Percentiles rank a stretch among this genome's conserved stretches.
phyloP scores from a whole-genome alignment of 2,329 filamentous ascomycete genomes.

The Diaporthe citriasiana region DNA sequence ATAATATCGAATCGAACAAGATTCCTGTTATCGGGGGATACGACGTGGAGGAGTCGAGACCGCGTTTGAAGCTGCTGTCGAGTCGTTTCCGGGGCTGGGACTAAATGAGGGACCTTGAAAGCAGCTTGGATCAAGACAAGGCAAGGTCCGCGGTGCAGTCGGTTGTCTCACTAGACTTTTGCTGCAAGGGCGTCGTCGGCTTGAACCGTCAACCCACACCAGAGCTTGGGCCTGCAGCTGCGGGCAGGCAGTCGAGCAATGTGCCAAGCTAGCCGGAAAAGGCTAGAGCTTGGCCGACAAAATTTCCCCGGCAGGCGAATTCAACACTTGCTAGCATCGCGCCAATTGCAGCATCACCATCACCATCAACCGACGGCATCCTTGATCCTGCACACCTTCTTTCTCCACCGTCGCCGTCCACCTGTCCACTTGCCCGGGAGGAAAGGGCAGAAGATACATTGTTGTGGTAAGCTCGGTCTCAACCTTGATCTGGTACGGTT shows the following conservation, averaged over 20 bases:
- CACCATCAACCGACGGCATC: background rate
- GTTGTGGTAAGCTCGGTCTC: background rate
- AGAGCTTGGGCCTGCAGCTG: slow-evolving; percentile 21
- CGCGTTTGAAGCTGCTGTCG: background rate
- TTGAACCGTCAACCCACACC: background rate
- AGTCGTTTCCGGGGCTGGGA: background rate
- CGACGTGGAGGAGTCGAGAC: background rate
- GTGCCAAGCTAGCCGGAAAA: background rate
- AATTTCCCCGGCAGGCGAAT: slow-evolving; percentile 34
- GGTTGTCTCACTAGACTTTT: slow-evolving; percentile 17
- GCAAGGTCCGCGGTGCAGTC: background rate
- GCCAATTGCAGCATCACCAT: slow-evolving; percentile 30
- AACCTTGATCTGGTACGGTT: background rate
- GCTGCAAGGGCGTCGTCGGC: slow-evolving; percentile 22
- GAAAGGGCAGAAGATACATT: background rate
- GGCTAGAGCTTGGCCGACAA: background rate
- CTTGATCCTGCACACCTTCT: background rate
- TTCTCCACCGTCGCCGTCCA: background rate
- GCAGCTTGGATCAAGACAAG: background rate
- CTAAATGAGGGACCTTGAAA: background rate
- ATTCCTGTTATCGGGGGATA: background rate
- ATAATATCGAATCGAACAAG: background rate
- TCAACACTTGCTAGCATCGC: slow-evolving; percentile 22
- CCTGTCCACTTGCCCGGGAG: background rate
- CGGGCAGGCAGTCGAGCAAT: background rate